Percentiles rank a stretch among this genome's conserved stretches.
Conservation (phyloP, 331 rosid species). For the Quercus lobata region DNA sequence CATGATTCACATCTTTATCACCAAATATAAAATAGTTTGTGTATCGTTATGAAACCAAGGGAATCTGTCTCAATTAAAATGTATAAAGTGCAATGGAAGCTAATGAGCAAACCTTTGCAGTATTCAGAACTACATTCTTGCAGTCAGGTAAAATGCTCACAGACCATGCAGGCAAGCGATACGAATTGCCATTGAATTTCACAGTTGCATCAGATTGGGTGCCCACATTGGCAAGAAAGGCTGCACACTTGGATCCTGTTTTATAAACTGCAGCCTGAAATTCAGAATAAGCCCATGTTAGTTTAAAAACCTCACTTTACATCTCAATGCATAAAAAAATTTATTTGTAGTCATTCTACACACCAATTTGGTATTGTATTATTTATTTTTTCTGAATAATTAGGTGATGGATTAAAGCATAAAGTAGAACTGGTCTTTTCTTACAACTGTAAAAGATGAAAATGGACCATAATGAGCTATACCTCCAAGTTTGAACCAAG, state of each 20-base stretch:
- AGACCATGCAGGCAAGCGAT: constrained; percentile 91
- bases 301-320: not conserved
- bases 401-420: not conserved
- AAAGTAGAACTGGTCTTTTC: not conserved
- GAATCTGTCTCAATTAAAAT: not conserved
- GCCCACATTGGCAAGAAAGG: constrained; percentile 80
- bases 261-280: constrained; percentile 73
- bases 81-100: not conserved
- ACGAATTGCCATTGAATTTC: constrained; percentile 67
- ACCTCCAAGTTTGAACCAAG: constrained; percentile 83
- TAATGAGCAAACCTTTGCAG: constrained; percentile 81
- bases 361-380: not conserved
- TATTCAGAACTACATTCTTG: constrained; percentile 82
- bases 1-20: not conserved
- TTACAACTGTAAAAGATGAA: not conserved
- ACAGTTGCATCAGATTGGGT: constrained; percentile 62
- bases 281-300: constrained; percentile 5
- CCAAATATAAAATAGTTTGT: not conserved
- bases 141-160: constrained; percentile 98
- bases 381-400: too few relatives aligned
- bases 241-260: constrained; percentile 61
- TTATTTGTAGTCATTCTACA: not conserved
- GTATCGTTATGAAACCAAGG: not conserved
- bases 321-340: not conserved
- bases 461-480: not conserved